phyloP scores from a whole-genome alignment of 441 rosid species.

The Melastoma candidum region DNA sequence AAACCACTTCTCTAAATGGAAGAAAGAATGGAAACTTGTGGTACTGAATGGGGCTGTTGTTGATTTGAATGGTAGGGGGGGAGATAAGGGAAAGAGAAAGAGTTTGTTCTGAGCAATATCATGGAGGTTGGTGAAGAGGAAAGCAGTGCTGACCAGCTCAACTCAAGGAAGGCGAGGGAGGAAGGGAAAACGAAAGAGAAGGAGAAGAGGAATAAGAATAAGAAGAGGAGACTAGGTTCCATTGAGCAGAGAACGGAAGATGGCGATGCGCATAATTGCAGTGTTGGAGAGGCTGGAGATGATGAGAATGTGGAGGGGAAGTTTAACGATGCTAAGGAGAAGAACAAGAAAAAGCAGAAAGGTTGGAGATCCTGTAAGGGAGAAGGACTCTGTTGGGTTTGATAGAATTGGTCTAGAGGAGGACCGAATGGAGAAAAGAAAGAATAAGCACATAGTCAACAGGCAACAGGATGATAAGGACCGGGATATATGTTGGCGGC shows the following conservation, averaged over 20 bases:
- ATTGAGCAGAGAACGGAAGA: too few species aligned
- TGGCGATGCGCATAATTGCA: too few species aligned
- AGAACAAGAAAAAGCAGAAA: neutral
- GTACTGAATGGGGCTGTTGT: neutral
- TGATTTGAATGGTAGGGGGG: conserved; percentile 15
- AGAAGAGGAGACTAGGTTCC: neutral
- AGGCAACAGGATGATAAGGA: too few species aligned
- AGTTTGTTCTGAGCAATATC: neutral
- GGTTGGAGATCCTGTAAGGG: neutral
- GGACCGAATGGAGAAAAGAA: neutral
- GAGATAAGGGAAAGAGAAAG: conserved; percentile 5
- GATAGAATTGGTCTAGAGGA: neutral
- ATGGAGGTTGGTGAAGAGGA: neutral
- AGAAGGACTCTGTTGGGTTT: too few species aligned
- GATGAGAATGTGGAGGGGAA: too few species aligned
- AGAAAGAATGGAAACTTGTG: too few species aligned
- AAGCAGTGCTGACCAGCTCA: conserved; percentile 1
- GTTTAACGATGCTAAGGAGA: neutral
- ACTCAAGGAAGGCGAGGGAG: neutral
- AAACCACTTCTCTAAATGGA: too few species aligned
- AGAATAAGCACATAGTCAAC: neutral
- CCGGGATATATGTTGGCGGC: too few species aligned
- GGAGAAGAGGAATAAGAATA: neutral
- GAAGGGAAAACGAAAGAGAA: conserved; percentile 10
- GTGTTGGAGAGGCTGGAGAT: too few species aligned